Evolutionary conservation across 2,329 filamentous ascomycete genomes (phyloP), one percentile per base, ranked within the genome.

Genomic region (Fusarium brachygibbosum): DNA sequence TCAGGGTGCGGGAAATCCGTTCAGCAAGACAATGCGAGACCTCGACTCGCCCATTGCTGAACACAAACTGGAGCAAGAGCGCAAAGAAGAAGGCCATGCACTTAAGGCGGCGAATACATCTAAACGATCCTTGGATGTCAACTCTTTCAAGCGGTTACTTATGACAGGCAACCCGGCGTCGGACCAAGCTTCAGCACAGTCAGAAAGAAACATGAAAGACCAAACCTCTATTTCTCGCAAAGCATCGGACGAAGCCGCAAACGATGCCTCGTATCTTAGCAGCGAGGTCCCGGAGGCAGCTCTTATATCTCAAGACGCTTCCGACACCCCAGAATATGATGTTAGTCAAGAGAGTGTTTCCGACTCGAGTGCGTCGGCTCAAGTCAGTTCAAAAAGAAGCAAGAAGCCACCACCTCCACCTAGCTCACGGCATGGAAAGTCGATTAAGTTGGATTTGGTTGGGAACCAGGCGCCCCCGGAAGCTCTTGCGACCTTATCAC

Each of bases 401-500:
- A 91, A 90, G 75, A 89, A 88, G 78, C 88, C 87, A 67, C 91
- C 91, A 16, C 92, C 92, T 9, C 92, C 92, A 23, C 85, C 85
- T 13, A 93, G 87, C 75, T 93, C 91, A 52, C 88, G 92, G 56
- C 92, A 94, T 79, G 93, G 93, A 6, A 94, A 91, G 78, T 84
- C 90, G 19, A 91, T 95, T 68, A 88, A 85, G 69, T 82, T 42
- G 80, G 80, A 79, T 53, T 76, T 83, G 61, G 70, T 82, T 75
- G 59, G 62, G 21, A 50, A 40, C 3, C 42, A 79, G 76, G 75
- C 79, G 68, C 58, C 66, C 34, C 35, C 60, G 3, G 69, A 68
- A 52, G 64, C 62, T 35, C 69, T 72, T 14, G 46, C 53, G 23
- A 57, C 61, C 9, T 63, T 68, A 44, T 70, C 71, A 12, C 50